Percentiles rank a stretch among this genome's conserved stretches.
Conservation (phyloP, 129 eudicot genomes). For the Scalesia atractyloides region DNA sequence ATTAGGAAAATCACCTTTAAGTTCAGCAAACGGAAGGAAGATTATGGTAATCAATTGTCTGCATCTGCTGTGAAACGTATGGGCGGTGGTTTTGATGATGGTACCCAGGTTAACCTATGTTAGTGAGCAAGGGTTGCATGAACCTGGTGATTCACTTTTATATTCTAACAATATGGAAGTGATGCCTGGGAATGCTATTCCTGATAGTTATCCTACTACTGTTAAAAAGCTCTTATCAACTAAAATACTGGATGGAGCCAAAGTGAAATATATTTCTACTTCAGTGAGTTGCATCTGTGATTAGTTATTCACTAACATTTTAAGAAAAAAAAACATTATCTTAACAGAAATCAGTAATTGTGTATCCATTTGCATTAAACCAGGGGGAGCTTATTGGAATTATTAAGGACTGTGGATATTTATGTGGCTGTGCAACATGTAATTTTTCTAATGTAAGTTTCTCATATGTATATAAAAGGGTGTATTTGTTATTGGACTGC, state of each 20-base stretch:
- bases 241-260: slow-evolving; percentile 88
- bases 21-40: slow-evolving; percentile 78
- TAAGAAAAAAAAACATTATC: slow-evolving; percentile 7
- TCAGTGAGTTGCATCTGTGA: slow-evolving; percentile 42
- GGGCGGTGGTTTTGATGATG: slow-evolving; percentile 23
- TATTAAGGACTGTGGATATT: slow-evolving; percentile 67
- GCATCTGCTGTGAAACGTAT: slow-evolving; percentile 35
- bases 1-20: slow-evolving; percentile 87
- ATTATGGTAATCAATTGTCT: slow-evolving; percentile 34
- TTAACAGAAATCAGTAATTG: slow-evolving; percentile 22
- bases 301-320: slow-evolving; percentile 21
- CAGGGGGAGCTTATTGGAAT: slow-evolving; percentile 84
- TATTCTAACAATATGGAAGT: slow-evolving; percentile 42
- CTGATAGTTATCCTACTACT: slow-evolving; percentile 62
- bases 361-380: slow-evolving; percentile 15
- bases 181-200: slow-evolving; percentile 62
- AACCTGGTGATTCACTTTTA: slow-evolving; percentile 26
- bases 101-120: slow-evolving; percentile 29
- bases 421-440: slow-evolving; percentile 87
- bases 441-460: slow-evolving; percentile 67
- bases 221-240: slow-evolving; percentile 86
- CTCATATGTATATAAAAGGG: slow-evolving; percentile 7
- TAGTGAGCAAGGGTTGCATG: slow-evolving; percentile 41
- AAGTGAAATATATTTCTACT: slow-evolving; percentile 74
- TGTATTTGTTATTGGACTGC: slow-evolving; percentile 8